Base-by-base conservation (phyloP, 1,284 basidiomycete species). In the Thelephora terrestris region DNA sequence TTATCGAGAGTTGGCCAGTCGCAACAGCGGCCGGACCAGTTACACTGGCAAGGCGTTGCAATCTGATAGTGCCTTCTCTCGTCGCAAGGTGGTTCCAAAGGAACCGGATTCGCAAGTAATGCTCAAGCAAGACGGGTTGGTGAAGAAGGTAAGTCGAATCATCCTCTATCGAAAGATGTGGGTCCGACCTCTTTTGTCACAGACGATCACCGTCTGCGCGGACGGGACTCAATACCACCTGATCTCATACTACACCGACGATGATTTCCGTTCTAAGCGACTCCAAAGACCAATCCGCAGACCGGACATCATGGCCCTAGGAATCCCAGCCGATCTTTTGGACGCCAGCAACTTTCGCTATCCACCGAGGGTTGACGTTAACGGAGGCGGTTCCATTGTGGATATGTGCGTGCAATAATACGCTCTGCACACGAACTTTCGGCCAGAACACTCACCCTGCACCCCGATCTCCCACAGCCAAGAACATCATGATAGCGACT, bases 161-260 rank as follows among this genome's bases (percentile, higher is more conserved):
- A 25, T 14, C 39, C 47, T 25, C 27, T 39, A 43, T 34, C 18
- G 17, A n/a, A 21, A 24, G 27, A 38, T 47, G 20, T 42, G 36
- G 43, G 37, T 43, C 58, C 58, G 34, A 59, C 46, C 36, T 27
- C 39, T 32, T 46, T 45, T 54, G 45, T 17, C 52, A 27, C 59
- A 88, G 82, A 87, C 85, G n/a, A 86, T 87, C 54, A 86, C 84
- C 7, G 79, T 88, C 47, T 81, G 78, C 47, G 77, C 85, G 40
- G 79, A 85, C 49, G 80, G 78, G 17, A 81, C 81, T 17, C 84
- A 86, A 62, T 76, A 86, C 45, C 86, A 90, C 60, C 74, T 89
- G 52, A 79, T 90, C 52, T 85, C 83, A 9, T 89, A 90, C 66
- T 89, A 86, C 64, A 83, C 77, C 12, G 77, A 81, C 29, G 84